These are phyloP conservation scores for Xylaria curta DNA, from an alignment of 495 filamentous ascomycete genomes.

Conservation along the genomic window DNA sequence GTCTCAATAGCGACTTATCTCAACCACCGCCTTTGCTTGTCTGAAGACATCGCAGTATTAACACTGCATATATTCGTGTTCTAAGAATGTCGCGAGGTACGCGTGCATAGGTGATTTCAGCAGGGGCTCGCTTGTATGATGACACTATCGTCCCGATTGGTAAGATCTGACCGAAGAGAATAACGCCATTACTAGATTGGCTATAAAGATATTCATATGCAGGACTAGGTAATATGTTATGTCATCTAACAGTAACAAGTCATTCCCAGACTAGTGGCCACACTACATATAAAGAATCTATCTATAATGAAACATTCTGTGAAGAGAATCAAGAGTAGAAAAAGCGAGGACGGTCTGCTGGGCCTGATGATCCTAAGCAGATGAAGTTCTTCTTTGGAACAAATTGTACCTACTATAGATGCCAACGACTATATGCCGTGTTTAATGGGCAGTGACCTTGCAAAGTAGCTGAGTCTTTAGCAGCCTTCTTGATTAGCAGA, in stretches of 20 bases:
- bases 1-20: not conserved
- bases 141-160: not conserved
- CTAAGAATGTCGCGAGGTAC: no score
- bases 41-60: not conserved
- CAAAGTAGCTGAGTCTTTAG: no score
- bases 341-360: no score
- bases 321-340: no score
- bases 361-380: no score
- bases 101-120: not conserved
- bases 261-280: not conserved
- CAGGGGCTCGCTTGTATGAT: not conserved
- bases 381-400: no score
- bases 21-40: not conserved
- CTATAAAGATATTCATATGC: no score
- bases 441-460: no score
- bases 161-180: not conserved
- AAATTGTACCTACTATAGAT: no score
- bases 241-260: not conserved
- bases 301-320: not conserved
- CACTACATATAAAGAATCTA: not conserved
- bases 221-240: not conserved
- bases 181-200: no score
- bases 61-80: not conserved
- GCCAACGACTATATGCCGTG: no score
- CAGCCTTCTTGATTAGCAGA: no score